Conservation (phyloP, 306 rosid genomes). For the Nissolia schottii region DNA sequence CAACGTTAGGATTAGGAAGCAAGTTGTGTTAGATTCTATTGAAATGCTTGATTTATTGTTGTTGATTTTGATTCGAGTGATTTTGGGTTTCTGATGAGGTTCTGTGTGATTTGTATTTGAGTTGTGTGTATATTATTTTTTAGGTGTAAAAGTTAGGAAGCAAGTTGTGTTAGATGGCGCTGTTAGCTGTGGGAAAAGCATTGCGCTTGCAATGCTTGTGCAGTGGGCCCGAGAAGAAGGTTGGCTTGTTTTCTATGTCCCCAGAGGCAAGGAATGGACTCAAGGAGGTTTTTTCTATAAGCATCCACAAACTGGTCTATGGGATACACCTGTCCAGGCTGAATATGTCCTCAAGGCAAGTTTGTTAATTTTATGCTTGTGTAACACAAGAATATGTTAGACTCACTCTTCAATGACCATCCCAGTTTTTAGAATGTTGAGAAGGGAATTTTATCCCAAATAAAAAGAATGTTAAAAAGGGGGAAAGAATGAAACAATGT, state of each 20-base stretch:
- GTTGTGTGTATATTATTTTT: conserved; percentile 10
- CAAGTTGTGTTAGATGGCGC: conserved; percentile 92
- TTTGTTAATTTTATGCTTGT: neutral
- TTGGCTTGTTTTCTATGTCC: conserved; percentile 91
- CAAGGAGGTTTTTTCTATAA: conserved; percentile 80
- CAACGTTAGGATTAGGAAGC: conserved; percentile 50
- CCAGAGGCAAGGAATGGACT: conserved; percentile 85
- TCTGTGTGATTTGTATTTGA: conserved; percentile 12
- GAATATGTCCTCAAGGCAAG: conserved; percentile 77
- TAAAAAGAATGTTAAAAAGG: too few relatives aligned
- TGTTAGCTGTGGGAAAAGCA: conserved; percentile 90
- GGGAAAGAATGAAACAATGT: neutral
- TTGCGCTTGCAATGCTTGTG: conserved; percentile 85
- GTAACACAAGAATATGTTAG: neutral
- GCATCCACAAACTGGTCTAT: conserved; percentile 65
- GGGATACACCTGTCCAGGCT: conserved; percentile 97
- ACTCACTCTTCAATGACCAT: neutral
- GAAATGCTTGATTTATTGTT: neutral
- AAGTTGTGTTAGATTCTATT: conserved; percentile 32
- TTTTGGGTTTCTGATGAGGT: neutral
- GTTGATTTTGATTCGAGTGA: neutral
- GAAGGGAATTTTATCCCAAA: too few relatives aligned
- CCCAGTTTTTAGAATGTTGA: neutral
- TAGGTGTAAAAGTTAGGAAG: conserved; percentile 65
- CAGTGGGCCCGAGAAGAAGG: conserved; percentile 99